Base-by-base conservation (phyloP, 2,329 filamentous ascomycete genomes). In the Paramyrothecium roridum region DNA sequence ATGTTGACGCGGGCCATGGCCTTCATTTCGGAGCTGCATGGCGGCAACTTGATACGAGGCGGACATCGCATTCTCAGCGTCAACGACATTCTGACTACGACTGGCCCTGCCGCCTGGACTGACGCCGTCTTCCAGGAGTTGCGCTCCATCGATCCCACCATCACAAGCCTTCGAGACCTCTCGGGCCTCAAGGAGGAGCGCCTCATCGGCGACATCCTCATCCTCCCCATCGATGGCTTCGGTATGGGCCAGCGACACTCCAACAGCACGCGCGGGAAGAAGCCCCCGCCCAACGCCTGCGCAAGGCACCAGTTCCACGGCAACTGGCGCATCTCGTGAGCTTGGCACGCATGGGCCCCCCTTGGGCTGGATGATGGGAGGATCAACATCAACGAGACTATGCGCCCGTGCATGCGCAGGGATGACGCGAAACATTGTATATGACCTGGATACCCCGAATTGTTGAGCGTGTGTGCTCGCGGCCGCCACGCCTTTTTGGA, bases 211-310 rank as follows among this genome's bases (percentile, higher is more conserved):
- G 61, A 62, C 12, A 58, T 67, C 3, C 48, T 67, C 34, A 54
- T 68, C 22, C 49, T 67, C 19, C 58, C 65, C 3, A 67, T 68
- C 43, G 60, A 67, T 21, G 62, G 61, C 2, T 67, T 68, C 33
- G 66, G 66, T 16, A 61, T 67, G 59, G 65, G 65, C 3, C 65
- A 68, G 48, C n/a, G 34, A 6, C 66, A 68, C 43, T 68, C 66
- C 26, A 50, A 56, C 34, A 65, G 64, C 37, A 67, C 65, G 2
- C 57, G 67, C 23, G 65, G 67, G 16, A 65, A 65, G 12, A 56
- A 52, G 3, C 59, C 64, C 11, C 66, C 66, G 1, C 52, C 61
- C 3, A 55, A 56, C 23, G 66, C 66, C 4, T 54, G 67, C 34
- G 54, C 67, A 46, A 63, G 58, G 54, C 67, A 68, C 50, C 46